phyloP scores from a whole-genome alignment of 2,329 filamentous ascomycete species.

The Penicillium sp. region DNA sequence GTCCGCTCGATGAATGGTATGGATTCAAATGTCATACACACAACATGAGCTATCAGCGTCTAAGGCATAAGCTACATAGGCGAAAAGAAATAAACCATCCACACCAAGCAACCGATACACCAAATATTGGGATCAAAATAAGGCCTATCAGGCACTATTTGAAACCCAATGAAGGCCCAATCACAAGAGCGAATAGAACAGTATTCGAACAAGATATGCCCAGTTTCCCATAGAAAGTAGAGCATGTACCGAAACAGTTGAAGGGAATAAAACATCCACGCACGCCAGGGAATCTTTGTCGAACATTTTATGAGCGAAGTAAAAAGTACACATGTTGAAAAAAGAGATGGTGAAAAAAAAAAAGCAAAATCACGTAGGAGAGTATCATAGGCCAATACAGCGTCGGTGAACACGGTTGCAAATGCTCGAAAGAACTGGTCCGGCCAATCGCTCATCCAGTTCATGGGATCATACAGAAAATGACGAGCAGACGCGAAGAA shows the following conservation, averaged over 20 bases:
- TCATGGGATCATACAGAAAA: conserved; percentile 30
- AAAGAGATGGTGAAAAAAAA: conserved; percentile 13
- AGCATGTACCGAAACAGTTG: conserved; percentile 4
- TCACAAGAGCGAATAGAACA: not conserved
- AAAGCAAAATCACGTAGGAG: conserved; percentile 31
- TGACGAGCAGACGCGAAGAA: conserved; percentile 21
- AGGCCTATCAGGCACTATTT: not conserved
- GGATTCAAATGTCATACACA: conserved; percentile 23
- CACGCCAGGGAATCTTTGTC: conserved; percentile 24
- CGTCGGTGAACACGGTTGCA: conserved; percentile 33
- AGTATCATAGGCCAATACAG: conserved; percentile 35
- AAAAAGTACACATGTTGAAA: conserved; percentile 23
- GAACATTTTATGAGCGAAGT: conserved; percentile 22
- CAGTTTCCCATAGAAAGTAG: not conserved
- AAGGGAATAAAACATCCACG: conserved; percentile 9
- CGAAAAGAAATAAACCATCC: not conserved
- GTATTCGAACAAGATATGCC: not conserved
- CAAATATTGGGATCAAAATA: not conserved
- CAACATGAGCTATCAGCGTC: conserved; percentile 4
- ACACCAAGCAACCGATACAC: not conserved
- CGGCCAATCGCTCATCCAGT: conserved; percentile 38
- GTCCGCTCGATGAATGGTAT: conserved; percentile 2
- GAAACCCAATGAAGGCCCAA: not conserved
- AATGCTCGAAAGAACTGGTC: conserved; percentile 34
- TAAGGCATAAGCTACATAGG: not conserved